Percentiles rank a stretch among this genome's conserved stretches.
Conservation (phyloP, 176 grass and related monocot genomes). For the Puccinellia tenuiflora region DNA sequence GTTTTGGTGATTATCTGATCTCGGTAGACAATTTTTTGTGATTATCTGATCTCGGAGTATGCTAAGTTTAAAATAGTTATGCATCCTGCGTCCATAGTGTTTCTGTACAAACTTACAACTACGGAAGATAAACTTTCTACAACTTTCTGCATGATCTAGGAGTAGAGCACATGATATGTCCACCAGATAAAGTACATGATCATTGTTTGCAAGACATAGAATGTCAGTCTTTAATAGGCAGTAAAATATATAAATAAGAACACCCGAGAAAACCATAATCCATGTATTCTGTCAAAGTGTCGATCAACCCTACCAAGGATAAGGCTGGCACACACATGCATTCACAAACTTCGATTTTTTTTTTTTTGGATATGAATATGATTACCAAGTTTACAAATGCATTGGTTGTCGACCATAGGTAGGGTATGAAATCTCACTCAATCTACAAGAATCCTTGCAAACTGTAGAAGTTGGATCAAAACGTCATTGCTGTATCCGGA, state of each 20-base stretch:
- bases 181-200: background rate
- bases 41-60: background rate
- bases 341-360: background rate
- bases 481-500: background rate
- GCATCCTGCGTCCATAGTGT: background rate
- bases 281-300: background rate
- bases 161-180: background rate
- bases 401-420: background rate
- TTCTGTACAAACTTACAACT: background rate
- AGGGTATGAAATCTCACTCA: background rate
- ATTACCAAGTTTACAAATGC: background rate
- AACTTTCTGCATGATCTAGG: background rate
- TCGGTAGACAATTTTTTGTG: background rate
- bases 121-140: background rate
- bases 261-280: background rate
- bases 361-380: background rate
- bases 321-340: background rate
- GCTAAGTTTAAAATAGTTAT: background rate
- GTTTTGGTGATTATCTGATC: background rate
- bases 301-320: background rate
- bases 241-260: background rate
- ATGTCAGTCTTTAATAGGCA: background rate
- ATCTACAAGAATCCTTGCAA: background rate
- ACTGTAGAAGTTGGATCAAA: conserved; percentile 2
- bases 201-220: background rate